Evolutionary conservation across 495 filamentous ascomycete species (phyloP), one percentile per base, ranked within the genome.

Genomic region (Aspergillus mulundensis): DNA sequence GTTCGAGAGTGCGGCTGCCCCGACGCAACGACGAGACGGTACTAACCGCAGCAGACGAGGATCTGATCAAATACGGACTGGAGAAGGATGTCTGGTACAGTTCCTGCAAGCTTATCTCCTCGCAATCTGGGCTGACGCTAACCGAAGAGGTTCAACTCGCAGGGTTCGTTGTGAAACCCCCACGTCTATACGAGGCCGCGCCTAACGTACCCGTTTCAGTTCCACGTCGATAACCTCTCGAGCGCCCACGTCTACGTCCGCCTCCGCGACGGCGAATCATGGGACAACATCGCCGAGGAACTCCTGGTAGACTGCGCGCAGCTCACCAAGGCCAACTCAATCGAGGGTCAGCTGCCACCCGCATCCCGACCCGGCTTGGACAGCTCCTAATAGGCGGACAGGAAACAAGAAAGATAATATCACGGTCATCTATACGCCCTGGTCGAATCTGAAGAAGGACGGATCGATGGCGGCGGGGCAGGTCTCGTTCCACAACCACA

Each of bases 331-430:
- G 92, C 94, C 50, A 98, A 98, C 72, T 97, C 92, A 30, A 98
- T 98, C 63, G 94, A 98, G 73, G 95, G 89, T 90, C 54, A 54
- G 66, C 57, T 42, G 16, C 19, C 5, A 34, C 16, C 34, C 32
- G 15, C 1, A 7, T 19, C 15, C 19, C 23, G 15, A 40, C 32
- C 32, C 32, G n/a, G 48, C 32, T 23, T 25, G 32, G 20, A 2
- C 25, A 21, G 24, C 24, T 40, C 16, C 36, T 46, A 49, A 58
- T 24, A 16, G 14, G 12, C 8, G 38, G 11, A 19, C 46, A 89
- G 87, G 94, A 55, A 98, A 97, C 75, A 98, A 98, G 74, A 97
- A 97, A 74, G 94, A 97, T 64, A 97, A 97, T 71, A 79, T 97
- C 57, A 95, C 89, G 15, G 73, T 98, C 53, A 92, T 98, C 61